Evolutionary conservation across 495 filamentous ascomycete genomes (phyloP), one percentile per base, ranked within the genome.

Genomic region (Penicillium chermesinum): DNA sequence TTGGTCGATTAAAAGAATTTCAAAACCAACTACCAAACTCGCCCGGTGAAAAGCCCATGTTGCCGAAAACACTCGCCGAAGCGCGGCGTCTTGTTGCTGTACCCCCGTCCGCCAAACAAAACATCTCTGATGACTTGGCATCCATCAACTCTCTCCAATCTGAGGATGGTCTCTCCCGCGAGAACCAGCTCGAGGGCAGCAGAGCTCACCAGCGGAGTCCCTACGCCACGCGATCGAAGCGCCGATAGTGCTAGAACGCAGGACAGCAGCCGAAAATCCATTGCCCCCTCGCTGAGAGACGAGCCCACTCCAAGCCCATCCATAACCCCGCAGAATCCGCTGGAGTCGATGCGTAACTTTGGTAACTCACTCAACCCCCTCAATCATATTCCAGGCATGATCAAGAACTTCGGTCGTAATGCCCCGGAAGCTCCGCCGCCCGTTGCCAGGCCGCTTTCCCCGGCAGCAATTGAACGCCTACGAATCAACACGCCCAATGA

Each of bases 1-100:
- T 99, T 41, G 91, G 91, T 32, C 87, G 89, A 53, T 79, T 96
- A 19, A 85, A 85, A 55, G 89, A 95, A 54, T 59, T 71, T 38
- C 72, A 75, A 41, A 72, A 52, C 38, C 77, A 74, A 25, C 63
- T 60, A n/a, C 53, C 70, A 34, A 68, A 68, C 38, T 64, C 70
- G 39, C 69, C 73, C 16, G 65, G 67, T 10, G 49, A 48, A 17
- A 61, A 48, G 20, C 52, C 70, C 3, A 58, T 84, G 19, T 71
- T 95, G 1, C 93, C 93, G 10, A 89, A 88, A 50, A 97, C 93
- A 7, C 71, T 98, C 1, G 93, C 93, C 43, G 93, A 98, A 53
- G 93, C 91, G 17, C 79, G 90, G 36, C 89, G 85, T 62, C 77
- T 98, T 9, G 86, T 98, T 39, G 81, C 82, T 14, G 40, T 50